Base-by-base conservation (phyloP, 805 yeast genomes). In the Huiozyma naganishii region DNA sequence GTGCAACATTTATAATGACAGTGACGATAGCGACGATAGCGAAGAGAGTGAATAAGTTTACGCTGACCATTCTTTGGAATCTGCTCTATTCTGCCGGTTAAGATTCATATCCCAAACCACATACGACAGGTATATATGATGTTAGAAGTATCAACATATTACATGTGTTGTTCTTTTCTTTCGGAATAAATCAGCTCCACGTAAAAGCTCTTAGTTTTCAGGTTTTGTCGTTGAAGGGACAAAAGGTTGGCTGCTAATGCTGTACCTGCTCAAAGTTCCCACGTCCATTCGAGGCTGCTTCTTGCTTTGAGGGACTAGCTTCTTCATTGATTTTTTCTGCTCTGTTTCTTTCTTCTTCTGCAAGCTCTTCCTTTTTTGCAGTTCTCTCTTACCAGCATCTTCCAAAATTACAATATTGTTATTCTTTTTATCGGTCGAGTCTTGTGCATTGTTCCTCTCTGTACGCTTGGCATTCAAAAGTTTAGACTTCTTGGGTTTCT, bases 301-400 rank as follows among this genome's bases (percentile, higher is more conserved):
- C 23, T 17, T 17, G 23, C 23, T 17, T 17, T 17, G 23, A 4
- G 23, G 4, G 23, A 4, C n/a, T 3, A 10, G n/a, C n/a, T 32
- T 32, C n/a, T 38, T 34, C 13, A 13, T 41, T 7, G 32, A 29
- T 35, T 39, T 38, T 36, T n/a, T 32, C 12, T 34, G 44, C 37
- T 44, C 48, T 9, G 33, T 42, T 36, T 48, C 52, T 40, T 44
- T 48, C 43, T 48, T 50, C 41, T 48, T 44, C 32, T 51, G 47
- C 29, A 52, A 35, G 36, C 52, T 54, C 36, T 52, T 55, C 37
- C 61, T 48, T 44, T 56, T 54, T 40, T 52, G 56, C 34, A 60
- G 37, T 35, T 58, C 61, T 45, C 49, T 58, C 40, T 52, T 55
- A 9, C 63, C 62, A 12, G 62, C 64, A 10, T 57, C 62, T 36